Evolutionary conservation across 1,284 basidiomycete genomes (phyloP).

Genomic region (Psilocybe mexicana): DNA sequence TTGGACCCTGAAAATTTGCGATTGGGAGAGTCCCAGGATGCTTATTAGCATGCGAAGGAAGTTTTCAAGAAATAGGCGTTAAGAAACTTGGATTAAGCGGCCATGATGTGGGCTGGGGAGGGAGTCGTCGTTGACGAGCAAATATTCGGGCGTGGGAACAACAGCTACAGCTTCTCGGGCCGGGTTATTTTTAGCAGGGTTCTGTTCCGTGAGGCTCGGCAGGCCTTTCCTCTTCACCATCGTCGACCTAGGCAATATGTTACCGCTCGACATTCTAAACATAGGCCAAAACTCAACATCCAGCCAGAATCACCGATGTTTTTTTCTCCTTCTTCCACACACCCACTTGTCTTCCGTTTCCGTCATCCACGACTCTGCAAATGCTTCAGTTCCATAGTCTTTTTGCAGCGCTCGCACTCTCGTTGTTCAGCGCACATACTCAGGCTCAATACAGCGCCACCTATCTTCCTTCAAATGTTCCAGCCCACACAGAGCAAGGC

Average conservation of each 20-base stretch:
- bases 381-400: not conserved
- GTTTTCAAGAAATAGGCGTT: not conserved
- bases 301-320: not conserved
- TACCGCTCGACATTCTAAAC: not conserved
- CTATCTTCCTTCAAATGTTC: constrained; percentile 47
- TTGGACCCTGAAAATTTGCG: not conserved
- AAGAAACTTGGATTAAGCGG: not conserved
- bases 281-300: not conserved
- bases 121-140: not conserved
- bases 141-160: not conserved
- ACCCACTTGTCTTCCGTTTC: not conserved
- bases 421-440: constrained; percentile 8
- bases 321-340: not conserved
- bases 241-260: not conserved
- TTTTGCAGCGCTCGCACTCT: constrained; percentile 9
- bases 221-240: not conserved
- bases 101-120: not conserved
- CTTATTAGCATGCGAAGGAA: not conserved
- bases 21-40: not conserved
- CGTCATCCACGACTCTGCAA: not conserved
- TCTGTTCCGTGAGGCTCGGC: not conserved
- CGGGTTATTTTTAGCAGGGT: not conserved
- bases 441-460: constrained; percentile 45
- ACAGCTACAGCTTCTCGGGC: no score
- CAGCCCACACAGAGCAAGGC: constrained; percentile 54